phyloP scores from a whole-genome alignment of 495 filamentous ascomycete species.

The Geoglossum glabrum region DNA sequence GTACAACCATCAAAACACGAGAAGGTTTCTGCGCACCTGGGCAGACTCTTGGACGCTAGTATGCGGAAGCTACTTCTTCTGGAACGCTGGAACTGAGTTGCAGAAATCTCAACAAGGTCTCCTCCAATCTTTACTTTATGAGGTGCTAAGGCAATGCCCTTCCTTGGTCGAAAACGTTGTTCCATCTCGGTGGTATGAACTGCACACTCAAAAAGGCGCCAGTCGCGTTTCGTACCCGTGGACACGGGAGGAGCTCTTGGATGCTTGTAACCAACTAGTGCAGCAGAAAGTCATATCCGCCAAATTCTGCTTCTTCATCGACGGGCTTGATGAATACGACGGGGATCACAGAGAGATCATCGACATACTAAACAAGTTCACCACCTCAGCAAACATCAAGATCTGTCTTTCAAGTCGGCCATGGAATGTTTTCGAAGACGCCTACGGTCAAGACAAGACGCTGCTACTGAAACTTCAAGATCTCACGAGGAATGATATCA shows the following conservation, averaged over 20 bases:
- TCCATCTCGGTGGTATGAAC: not conserved
- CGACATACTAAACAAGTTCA: slow-evolving; percentile 6
- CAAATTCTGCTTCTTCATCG: slow-evolving; percentile 28
- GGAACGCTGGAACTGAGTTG: slow-evolving; percentile 12
- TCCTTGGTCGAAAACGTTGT: slow-evolving; percentile 9
- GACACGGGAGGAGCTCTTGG: not conserved
- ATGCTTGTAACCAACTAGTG: not conserved
- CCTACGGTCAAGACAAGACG: slow-evolving; percentile 14
- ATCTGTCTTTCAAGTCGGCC: slow-evolving; percentile 31
- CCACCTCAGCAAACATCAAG: slow-evolving; percentile 18
- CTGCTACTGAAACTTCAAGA: slow-evolving; percentile 8
- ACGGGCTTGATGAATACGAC: slow-evolving; percentile 17
- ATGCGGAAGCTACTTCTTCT: slow-evolving; percentile 30
- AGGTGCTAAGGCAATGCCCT: slow-evolving; percentile 17
- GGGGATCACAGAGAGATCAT: slow-evolving; percentile 15
- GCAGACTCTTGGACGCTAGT: too few relatives aligned
- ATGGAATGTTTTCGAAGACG: slow-evolving; percentile 24
- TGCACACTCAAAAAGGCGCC: not conserved
- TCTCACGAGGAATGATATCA: slow-evolving; percentile 17
- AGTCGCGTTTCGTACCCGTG: not conserved
- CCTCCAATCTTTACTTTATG: slow-evolving; percentile 21
- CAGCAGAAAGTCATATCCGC: not conserved
- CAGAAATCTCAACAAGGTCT: slow-evolving; percentile 24
- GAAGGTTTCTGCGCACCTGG: too few relatives aligned
- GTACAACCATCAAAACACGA: too few relatives aligned